These are phyloP conservation scores for Phycomyces blakesleeanus DNA, from an alignment of 192 early-diverging fungal genomes.

Conservation along the genomic window DNA sequence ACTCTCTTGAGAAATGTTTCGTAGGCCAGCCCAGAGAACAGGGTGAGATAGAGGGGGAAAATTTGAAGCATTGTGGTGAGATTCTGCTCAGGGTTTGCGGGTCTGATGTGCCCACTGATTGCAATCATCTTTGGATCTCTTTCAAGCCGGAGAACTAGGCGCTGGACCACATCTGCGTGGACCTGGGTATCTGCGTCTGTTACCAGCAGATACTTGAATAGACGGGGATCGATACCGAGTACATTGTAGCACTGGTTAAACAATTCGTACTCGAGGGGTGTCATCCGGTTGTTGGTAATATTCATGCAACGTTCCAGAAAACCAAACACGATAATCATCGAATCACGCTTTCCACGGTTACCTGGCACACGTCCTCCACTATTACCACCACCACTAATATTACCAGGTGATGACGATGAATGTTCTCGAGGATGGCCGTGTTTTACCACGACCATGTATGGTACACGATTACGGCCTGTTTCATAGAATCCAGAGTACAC, in stretches of 20 bases:
- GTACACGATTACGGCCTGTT: slow-evolving; percentile 48
- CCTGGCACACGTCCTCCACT: slow-evolving; percentile 31
- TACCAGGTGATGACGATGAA: no score
- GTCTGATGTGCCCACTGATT: slow-evolving; percentile 63
- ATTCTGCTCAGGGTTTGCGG: slow-evolving; percentile 55
- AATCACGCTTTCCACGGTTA: slow-evolving; percentile 85
- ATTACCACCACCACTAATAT: no score
- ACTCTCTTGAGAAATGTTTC: slow-evolving; percentile 60
- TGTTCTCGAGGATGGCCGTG: slow-evolving; percentile 50
- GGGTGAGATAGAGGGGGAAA: slow-evolving; percentile 62
- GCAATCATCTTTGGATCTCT: slow-evolving; percentile 55
- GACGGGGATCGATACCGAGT: slow-evolving; percentile 58
- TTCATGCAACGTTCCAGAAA: slow-evolving; percentile 72
- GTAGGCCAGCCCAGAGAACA: slow-evolving; percentile 57
- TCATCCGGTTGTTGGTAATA: slow-evolving; percentile 55
- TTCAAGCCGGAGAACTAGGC: slow-evolving; percentile 52
- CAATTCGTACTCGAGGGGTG: slow-evolving; percentile 63
- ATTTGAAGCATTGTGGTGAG: slow-evolving; percentile 66
- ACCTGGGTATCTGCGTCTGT: slow-evolving; percentile 68
- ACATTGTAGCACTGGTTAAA: slow-evolving; percentile 62
- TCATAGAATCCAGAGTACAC: slow-evolving; percentile 63
- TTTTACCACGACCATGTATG: slow-evolving; percentile 61
- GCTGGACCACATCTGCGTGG: slow-evolving; percentile 47
- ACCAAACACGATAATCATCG: slow-evolving; percentile 79
- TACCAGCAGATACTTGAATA: slow-evolving; percentile 61